A percentile compares a stretch with the other conserved stretches of the same genome.
phyloP scores from a whole-genome alignment of 1,139 yeast species.

The Pichia sp. region DNA sequence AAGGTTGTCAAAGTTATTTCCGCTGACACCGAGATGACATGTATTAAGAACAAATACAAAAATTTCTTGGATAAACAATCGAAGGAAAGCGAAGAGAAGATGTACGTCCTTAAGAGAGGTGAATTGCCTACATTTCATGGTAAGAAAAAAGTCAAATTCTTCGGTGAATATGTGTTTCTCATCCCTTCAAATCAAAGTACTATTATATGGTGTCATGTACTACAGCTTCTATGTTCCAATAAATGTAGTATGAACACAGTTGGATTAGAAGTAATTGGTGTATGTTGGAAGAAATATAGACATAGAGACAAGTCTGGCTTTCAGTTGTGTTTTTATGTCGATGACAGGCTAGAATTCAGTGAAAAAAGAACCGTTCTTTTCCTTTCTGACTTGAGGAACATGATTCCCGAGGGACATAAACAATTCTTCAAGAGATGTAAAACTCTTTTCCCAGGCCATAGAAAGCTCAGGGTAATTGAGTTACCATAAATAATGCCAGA shows the following conservation, averaged over 20 bases:
- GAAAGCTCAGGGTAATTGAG: too few species aligned
- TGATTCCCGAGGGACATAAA: constrained; percentile 4
- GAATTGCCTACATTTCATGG: constrained; percentile 9
- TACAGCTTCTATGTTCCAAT: too few species aligned
- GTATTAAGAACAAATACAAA: neutral
- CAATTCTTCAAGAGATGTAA: constrained; percentile 6
- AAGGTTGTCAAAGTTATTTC: constrained; percentile 1
- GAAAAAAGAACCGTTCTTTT: neutral
- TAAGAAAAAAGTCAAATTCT: constrained; percentile 1
- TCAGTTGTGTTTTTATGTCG: constrained; percentile 8
- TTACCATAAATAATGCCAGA: too few species aligned
- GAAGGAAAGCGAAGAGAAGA: neutral
- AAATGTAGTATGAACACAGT: too few species aligned
- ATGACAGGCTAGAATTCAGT: constrained; percentile 4
- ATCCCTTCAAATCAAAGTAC: constrained; percentile 7
- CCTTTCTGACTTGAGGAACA: constrained; percentile 3
- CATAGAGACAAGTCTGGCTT: constrained; percentile 1
- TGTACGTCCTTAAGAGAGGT: constrained; percentile 2
- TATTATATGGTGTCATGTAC: too few species aligned
- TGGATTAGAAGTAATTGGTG: constrained; percentile 5
- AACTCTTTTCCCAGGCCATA: constrained; percentile 3
- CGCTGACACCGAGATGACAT: neutral
- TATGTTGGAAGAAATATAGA: constrained; percentile 6
- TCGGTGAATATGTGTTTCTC: constrained; percentile 10
- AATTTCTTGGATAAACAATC: constrained; percentile 1